Conservation (phyloP, 495 filamentous ascomycete species). For the Penicillium roqueforti region DNA sequence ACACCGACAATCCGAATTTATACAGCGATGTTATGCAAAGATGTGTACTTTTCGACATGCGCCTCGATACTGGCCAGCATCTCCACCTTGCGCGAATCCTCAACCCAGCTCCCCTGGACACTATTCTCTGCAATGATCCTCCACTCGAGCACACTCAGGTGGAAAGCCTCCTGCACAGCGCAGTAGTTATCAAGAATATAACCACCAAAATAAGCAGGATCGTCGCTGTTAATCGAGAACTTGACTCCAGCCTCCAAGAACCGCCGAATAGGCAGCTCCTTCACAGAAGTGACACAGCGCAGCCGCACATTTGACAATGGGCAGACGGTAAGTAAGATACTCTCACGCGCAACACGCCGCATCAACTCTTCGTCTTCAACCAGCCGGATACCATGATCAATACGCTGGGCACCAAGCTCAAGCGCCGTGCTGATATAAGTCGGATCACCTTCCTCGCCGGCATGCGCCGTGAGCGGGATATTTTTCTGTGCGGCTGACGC, state of each 20-base stretch:
- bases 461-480: constrained; percentile 63
- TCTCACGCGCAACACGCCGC: constrained; percentile 49
- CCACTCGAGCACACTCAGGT: constrained; percentile 60
- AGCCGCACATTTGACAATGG: constrained; percentile 70
- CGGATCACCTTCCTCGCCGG: constrained; percentile 70
- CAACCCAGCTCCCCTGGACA: constrained; percentile 59
- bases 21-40: constrained; percentile 8
- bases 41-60: constrained; percentile 28
- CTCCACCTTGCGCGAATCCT: constrained; percentile 39
- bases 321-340: constrained; percentile 63
- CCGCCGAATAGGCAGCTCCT: constrained; percentile 57
- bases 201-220: constrained; percentile 77
- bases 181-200: constrained; percentile 76
- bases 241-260: constrained; percentile 63
- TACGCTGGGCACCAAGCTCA: constrained; percentile 55
- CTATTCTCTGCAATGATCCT: constrained; percentile 54
- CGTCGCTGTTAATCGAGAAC: constrained; percentile 72
- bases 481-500: constrained; percentile 44
- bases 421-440: constrained; percentile 62
- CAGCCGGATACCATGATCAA: constrained; percentile 69
- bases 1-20: background rate
- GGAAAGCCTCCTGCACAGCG: constrained; percentile 68
- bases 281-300: constrained; percentile 51
- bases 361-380: constrained; percentile 59
- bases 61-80: constrained; percentile 36